Evolutionary conservation across 495 filamentous ascomycete genomes (phyloP), one percentile per base, ranked within the genome.

Genomic region (Usnea hakonensis): DNA sequence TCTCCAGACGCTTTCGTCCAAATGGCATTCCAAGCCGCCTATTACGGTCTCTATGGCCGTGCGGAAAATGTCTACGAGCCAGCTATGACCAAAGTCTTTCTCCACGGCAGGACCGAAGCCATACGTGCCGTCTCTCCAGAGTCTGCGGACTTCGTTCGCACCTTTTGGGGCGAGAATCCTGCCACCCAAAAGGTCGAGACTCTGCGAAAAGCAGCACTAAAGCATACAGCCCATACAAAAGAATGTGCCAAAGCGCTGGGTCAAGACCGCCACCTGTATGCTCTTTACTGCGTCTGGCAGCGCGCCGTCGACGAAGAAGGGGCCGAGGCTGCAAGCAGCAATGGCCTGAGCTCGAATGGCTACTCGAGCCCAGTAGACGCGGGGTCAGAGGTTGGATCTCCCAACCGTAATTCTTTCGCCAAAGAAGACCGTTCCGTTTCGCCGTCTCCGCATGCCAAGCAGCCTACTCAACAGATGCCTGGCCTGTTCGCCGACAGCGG

Each of bases 11-110:
- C 94, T 2, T 98, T 96, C 67, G 90, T 98, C 36, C 94, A 98
- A 73, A 97, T 97, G 94, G 95, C 94, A 5, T 97, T 96, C 78
- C 94, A 98, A 73, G 94, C 94, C 33, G 94, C 95, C 17, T 97
- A 98, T 77, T 98, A 97, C 69, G 94, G 95, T 35, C 84, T 98
- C 37, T 98, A 98, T 67, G 94, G 94, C 8, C 84, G 90, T 6
- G 81, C 96, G 7, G 94, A 97, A 74, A 95, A 90, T 70, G 93
- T 90, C 3, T 98, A 98, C 72, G 94, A 98, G 74, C 95, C 94
- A 19, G 91, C 94, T 33, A 98, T 98, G 94, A 98, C 94, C 19
- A 98, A 98, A 74, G 74, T 85, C 58, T 98, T 84, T 74, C 83
- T 95, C 38, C 94, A 97, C 67, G 94, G 94, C 14, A 87, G 94